These are phyloP conservation scores for Penicillium ucsense DNA, from an alignment of 495 filamentous ascomycete genomes.

Conservation along the genomic window DNA sequence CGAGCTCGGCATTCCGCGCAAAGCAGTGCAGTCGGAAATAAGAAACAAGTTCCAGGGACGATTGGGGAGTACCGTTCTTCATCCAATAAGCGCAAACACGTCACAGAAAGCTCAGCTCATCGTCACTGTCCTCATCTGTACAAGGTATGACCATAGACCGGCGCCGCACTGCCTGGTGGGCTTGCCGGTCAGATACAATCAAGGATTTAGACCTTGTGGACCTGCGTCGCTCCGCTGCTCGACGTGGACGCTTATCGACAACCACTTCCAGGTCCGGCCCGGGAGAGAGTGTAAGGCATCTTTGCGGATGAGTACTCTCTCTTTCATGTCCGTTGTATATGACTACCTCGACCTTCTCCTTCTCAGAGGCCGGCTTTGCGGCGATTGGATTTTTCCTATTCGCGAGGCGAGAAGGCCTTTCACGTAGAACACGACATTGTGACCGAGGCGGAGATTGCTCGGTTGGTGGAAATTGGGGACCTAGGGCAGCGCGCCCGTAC, in stretches of 20 bases:
- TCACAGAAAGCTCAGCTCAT: slow-evolving; percentile 37
- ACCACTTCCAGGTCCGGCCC: background rate
- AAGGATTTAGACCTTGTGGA: slow-evolving; percentile 7
- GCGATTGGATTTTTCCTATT: background rate
- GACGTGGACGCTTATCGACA: slow-evolving; percentile 11
- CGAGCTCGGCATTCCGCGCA: too few species aligned
- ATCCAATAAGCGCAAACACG: too few species aligned
- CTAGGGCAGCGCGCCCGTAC: background rate
- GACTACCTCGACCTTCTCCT: slow-evolving; percentile 26
- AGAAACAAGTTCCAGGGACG: too few species aligned
- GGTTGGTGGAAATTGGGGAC: slow-evolving; percentile 3
- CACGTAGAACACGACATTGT: slow-evolving; percentile 11
- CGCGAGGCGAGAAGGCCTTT: slow-evolving; percentile 7
- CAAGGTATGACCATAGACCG: slow-evolving; percentile 16
- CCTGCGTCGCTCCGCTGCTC: slow-evolving; percentile 12
- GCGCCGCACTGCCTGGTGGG: background rate
- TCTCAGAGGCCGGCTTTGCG: background rate
- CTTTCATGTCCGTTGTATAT: slow-evolving; percentile 21
- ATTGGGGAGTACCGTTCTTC: too few species aligned
- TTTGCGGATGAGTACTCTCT: background rate
- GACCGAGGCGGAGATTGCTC: slow-evolving; percentile 1
- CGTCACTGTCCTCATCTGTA: slow-evolving; percentile 32
- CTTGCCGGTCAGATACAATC: background rate
- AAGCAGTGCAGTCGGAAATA: too few species aligned
- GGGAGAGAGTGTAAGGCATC: background rate